Evolutionary conservation across 257 asterid genomes (phyloP), one percentile per base, ranked within the genome.

Genomic region (Solanum medicagineum): DNA sequence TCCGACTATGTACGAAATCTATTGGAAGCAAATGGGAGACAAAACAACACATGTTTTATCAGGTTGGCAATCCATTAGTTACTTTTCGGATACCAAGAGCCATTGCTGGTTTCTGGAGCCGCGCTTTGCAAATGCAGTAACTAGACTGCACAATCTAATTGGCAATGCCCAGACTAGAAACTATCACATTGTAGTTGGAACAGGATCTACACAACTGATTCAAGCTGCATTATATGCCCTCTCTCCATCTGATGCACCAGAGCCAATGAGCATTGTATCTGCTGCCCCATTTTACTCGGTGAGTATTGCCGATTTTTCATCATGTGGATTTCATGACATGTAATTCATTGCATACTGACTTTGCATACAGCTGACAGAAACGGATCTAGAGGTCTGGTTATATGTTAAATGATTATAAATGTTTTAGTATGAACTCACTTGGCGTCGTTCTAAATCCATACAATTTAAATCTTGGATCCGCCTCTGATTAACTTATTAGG

Each of bases 221-320:
- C 98, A 94, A 88, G 99, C 99, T 8, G 96, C 88, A 15, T 88
- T 96, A 8, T 96, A 95, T 53, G 99, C 99, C 6, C 92, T 95
- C 16, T 91, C 92, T 75, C 92, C 94, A 9, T 89, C 92, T 6
- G 86, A 91, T 85, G 91, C 91, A 36, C 89, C 92, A 2, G 91
- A 95, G 85, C 98, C 98, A 1, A 89, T 94, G 81, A 88, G 87
- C 29, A 98, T 96, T 12, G 98, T 96, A 3, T 96, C 98, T 49
- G 97, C 98, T 29, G 95, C 98, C 14, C 99, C 99, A 3, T 96
- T 92, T 87, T 96, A 96, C 90, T 96, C 99, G 0, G 99, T 95
- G 84, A 87, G 95, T 90, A 54, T 1, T 44, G 66, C 66, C 29
- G 17, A 54, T 79, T 79, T 79, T 53, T 29, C 22, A 53, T 29